Evolutionary conservation across 2,329 filamentous ascomycete species (phyloP), one percentile per base, ranked within the genome.

Genomic region (Colletotrichum horii): DNA sequence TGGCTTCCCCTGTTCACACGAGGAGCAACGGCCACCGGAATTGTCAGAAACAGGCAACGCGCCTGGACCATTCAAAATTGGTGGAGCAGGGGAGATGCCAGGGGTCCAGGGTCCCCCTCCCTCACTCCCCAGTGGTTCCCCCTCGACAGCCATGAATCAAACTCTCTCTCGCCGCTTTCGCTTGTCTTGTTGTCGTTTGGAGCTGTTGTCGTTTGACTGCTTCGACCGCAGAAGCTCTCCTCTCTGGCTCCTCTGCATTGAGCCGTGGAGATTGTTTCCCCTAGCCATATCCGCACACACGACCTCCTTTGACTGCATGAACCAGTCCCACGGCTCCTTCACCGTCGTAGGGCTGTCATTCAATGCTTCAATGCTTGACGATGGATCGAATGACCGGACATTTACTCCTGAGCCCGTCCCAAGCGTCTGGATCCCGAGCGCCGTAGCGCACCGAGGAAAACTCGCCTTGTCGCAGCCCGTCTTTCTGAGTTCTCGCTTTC

Each of bases 21-120:
- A 72, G 73, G 52, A 61, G 66, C 61, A 76, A 75, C 62, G 60
- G 71, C 66, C 74, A 70, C 74, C 74, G 61, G 74, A 76, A 70
- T 56, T 70, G 52, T 76, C 60, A 76, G 60, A 70, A 74, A 74
- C 12, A 38, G 71, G 74, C 48, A 74, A 66, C 34, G 74, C 71
- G 71, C 55, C 61, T 62, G 24, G 74, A 56, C 36, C 66, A 61
- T 75, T 76, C 66, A 74, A 75, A 71, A 56, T 76, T 76, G 65
- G 66, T 28, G 52, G 70, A 58, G 66, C 66, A 70, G 55, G 61
- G 71, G 36, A 65, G 24, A 24, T 48, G 71, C 52, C 62, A 75
- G 62, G 69, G 62, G 30, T 52, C n/a, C 55, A 66, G 69, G 62
- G 56, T 48, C 64, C 43, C 43, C 43, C 43, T 48, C 43, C n/a